Conservation (phyloP, 306 rosid species). For the Trichosanthes truncata region DNA sequence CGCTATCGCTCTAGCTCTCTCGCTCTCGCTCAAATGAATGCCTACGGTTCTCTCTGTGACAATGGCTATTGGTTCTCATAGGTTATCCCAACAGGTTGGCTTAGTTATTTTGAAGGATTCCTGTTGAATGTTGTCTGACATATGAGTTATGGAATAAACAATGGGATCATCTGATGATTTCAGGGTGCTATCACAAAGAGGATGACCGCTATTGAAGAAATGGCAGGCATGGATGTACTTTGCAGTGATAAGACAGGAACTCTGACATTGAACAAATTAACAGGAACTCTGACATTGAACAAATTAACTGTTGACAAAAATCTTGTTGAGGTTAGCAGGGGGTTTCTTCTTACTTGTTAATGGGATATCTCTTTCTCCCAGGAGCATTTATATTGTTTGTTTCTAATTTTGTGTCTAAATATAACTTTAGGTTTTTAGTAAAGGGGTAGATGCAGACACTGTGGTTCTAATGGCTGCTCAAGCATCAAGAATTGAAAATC, state of each 20-base stretch:
- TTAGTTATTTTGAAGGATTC: slow-evolving; percentile 11
- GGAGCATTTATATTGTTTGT: neutral
- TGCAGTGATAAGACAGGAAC: slow-evolving; percentile 99
- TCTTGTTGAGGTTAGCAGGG: slow-evolving; percentile 67
- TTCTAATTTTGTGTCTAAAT: slow-evolving; percentile 12
- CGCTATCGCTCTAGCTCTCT: no score
- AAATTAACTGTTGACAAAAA: slow-evolving; percentile 86
- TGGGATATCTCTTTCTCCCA: neutral
- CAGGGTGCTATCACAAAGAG: slow-evolving; percentile 98
- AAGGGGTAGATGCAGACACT: slow-evolving; percentile 84
- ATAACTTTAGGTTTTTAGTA: slow-evolving; percentile 56
- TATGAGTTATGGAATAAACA: neutral
- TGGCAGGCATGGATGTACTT: slow-evolving; percentile 99
- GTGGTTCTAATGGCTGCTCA: slow-evolving; percentile 96
- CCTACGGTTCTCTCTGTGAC: slow-evolving; percentile 97
- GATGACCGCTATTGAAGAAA: slow-evolving; percentile 99
- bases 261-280: slow-evolving; percentile 77
- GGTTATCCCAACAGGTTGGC: slow-evolving; percentile 88
- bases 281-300: slow-evolving; percentile 88
- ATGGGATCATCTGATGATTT: slow-evolving; percentile 13
- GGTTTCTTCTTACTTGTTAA: slow-evolving; percentile 14
- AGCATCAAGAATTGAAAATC: slow-evolving; percentile 91
- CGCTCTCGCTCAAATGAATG: no score
- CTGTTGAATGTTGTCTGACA: neutral
- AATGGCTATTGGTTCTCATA: slow-evolving; percentile 98